phyloP scores from a whole-genome alignment of 176 grass and related monocot species.

The Themeda triandra region DNA sequence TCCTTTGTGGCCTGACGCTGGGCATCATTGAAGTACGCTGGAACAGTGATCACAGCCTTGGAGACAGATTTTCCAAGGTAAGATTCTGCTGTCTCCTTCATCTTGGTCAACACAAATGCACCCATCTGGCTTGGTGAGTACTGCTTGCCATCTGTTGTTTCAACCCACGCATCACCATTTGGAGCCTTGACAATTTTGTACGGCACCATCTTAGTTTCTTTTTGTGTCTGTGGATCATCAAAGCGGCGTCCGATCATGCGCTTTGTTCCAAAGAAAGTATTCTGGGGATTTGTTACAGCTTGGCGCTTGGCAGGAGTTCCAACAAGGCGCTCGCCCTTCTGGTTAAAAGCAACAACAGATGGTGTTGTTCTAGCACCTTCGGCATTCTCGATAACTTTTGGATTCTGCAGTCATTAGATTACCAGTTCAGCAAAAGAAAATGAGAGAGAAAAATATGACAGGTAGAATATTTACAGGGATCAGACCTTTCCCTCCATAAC shows the following conservation, averaged over 20 bases:
- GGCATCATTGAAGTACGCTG: slow-evolving; percentile 25
- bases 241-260: slow-evolving; percentile 12
- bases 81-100: slow-evolving; percentile 31
- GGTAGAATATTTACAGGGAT: too few relatives aligned
- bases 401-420: slow-evolving; percentile 35
- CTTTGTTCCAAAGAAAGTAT: slow-evolving; percentile 36
- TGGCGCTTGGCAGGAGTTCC: slow-evolving; percentile 22
- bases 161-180: slow-evolving; percentile 21
- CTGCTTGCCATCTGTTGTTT: slow-evolving; percentile 21
- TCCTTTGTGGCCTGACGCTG: slow-evolving; percentile 27
- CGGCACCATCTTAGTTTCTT: slow-evolving; percentile 26
- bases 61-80: slow-evolving; percentile 29
- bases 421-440: background rate
- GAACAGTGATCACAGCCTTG: slow-evolving; percentile 12
- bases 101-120: slow-evolving; percentile 32
- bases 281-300: slow-evolving; percentile 24
- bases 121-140: slow-evolving; percentile 23
- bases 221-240: slow-evolving; percentile 29
- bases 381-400: slow-evolving; percentile 55
- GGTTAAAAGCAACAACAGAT: slow-evolving; percentile 23
- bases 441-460: background rate
- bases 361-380: slow-evolving; percentile 29
- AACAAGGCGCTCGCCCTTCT: slow-evolving; percentile 18
- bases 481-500: slow-evolving; percentile 31
- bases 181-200: slow-evolving; percentile 22